Base-by-base conservation (phyloP, 495 filamentous ascomycete genomes). In the Trichoderma asperelloides region DNA sequence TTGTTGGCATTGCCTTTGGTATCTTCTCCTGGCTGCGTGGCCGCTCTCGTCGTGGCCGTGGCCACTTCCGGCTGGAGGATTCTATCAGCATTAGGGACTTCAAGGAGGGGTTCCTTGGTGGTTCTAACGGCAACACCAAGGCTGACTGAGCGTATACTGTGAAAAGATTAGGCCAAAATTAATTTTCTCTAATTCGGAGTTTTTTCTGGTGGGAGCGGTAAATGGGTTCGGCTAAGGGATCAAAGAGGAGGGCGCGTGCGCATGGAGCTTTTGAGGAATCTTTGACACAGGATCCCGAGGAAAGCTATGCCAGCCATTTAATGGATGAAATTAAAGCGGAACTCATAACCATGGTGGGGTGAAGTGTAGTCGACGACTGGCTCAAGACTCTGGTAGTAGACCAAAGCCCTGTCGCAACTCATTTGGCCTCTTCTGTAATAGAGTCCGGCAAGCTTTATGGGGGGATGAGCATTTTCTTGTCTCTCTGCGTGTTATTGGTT, bases 51-150 rank as follows among this genome's bases (percentile, higher is more conserved):
- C 81, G 79, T 68, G 79, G 84, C 18, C 84, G 83, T 37, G 89
- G 91, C 11, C 89, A 90, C 76, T 93, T 96, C 77, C 81, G 87
- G 62, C 78, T 93, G 11, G 90, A 93, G 73, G 89, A 87, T 28
- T 92, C 91, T 74, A 88, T 93, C 65, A 71, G 73, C 49, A 72
- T 75, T 64, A 77, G 73, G 43, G 76, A 78, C n/a, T 68, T 74
- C 45, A 79, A 78, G 72, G 67, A 76, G 69, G 89, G 91, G 28
- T 74, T 93, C 63, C 77, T 89, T 21, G 85, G 85, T 13, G 18
- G 40, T 21, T 80, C 74, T 57, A 79, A 73, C 57, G 75, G 79
- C 33, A 86, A 87, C 66, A 91, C 88, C 70, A 96, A 96, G 82
- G 90, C 88, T 67, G 92, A 96, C 79, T 96, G 79, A 85, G 23